A percentile compares a stretch with the other conserved stretches of the same genome.
These are phyloP conservation scores for Aechmea fasciata DNA, from an alignment of 176 grass and related monocot genomes.

Conservation along the genomic window DNA sequence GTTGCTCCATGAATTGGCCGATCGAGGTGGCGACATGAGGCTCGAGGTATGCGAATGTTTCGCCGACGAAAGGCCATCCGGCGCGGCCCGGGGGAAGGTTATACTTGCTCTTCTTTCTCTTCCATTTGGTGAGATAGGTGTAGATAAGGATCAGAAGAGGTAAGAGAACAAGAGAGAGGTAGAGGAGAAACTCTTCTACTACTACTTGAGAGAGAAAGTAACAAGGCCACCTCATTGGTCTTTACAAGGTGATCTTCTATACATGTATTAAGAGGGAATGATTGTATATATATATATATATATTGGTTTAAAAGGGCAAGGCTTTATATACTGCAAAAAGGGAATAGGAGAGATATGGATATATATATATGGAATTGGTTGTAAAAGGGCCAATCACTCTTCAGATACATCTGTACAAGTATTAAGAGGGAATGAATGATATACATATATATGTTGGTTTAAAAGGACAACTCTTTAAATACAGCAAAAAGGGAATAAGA, in stretches of 20 bases:
- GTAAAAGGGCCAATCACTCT: no score
- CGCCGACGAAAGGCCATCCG: slow-evolving; percentile 68
- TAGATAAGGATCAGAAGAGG: slow-evolving; percentile 77
- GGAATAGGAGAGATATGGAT: no score
- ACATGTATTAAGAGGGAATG: not conserved
- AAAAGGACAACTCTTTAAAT: no score
- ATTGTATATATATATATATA: not conserved
- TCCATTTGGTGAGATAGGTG: slow-evolving; percentile 21
- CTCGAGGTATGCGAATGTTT: slow-evolving; percentile 82
- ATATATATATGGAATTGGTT: no score
- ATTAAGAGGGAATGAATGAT: no score
- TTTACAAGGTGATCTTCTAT: not conserved
- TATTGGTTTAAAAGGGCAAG: no score
- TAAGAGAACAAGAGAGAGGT: slow-evolving; percentile 49
- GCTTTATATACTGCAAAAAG: no score
- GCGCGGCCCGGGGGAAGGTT: slow-evolving; percentile 64
- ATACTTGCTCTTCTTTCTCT: slow-evolving; percentile 29
- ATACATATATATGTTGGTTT: no score
- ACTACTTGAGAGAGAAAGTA: slow-evolving; percentile 22
- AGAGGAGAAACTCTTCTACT: slow-evolving; percentile 50
- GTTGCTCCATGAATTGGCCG: slow-evolving; percentile 70
- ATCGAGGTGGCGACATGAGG: slow-evolving; percentile 60
- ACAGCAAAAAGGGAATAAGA: no score
- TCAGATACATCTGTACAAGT: no score
- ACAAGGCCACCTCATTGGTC: not conserved